phyloP scores from a whole-genome alignment of 2,329 filamentous ascomycete genomes.

The Colletotrichum chrysophilum region DNA sequence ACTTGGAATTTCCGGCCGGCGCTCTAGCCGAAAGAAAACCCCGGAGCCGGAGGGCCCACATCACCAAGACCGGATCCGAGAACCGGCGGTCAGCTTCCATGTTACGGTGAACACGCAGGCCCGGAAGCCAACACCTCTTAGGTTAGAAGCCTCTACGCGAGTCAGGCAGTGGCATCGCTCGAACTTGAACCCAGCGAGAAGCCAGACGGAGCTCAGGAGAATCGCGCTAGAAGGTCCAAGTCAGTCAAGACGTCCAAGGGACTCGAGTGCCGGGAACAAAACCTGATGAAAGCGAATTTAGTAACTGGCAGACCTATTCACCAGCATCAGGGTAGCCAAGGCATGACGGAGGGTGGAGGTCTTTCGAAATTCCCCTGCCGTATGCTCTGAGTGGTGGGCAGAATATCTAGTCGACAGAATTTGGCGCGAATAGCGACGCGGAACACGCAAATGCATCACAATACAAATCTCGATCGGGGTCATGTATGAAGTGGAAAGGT shows the following conservation, averaged over 20 bases:
- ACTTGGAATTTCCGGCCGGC: not conserved
- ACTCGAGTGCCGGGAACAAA: not conserved
- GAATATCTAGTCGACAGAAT: not conserved
- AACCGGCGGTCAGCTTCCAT: not conserved
- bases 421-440: not conserved
- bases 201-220: not conserved
- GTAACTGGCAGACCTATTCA: not conserved
- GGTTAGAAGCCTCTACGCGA: not conserved
- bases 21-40: not conserved
- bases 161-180: not conserved
- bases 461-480: too few relatives aligned
- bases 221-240: not conserved
- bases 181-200: not conserved
- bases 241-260: not conserved
- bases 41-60: not conserved
- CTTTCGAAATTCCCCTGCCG: not conserved
- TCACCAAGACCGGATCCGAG: not conserved
- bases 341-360: not conserved
- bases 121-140: not conserved
- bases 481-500: not conserved
- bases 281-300: rapidly evolving
- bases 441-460: not conserved
- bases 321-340: rapidly evolving
- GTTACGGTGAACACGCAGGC: not conserved
- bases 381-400: not conserved